Evolutionary conservation across 2,329 filamentous ascomycete genomes (phyloP).

Genomic region (Cercospora sesami): DNA sequence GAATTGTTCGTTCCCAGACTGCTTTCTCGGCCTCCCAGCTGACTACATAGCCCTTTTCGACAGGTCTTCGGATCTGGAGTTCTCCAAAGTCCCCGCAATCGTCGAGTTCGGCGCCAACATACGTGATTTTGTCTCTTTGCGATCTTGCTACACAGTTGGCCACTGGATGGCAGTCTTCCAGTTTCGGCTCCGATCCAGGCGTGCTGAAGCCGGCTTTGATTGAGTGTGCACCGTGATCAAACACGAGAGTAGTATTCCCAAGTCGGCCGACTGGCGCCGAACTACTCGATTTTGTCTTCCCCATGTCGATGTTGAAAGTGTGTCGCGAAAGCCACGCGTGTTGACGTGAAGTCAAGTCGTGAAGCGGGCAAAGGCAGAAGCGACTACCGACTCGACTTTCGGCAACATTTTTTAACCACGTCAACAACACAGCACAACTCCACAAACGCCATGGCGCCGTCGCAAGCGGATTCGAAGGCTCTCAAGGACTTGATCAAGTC

Average conservation of each 20-base stretch:
- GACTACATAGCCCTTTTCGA: slow-evolving; percentile 92
- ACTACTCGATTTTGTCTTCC: slow-evolving; percentile 10
- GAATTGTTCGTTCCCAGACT: slow-evolving; percentile 89
- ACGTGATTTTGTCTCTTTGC: slow-evolving; percentile 74
- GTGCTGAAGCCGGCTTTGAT: slow-evolving; percentile 81
- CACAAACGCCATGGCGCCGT: slow-evolving; percentile 30
- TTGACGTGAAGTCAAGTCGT: slow-evolving; percentile 12
- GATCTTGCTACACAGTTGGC: slow-evolving; percentile 84
- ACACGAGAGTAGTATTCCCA: slow-evolving; percentile 64
- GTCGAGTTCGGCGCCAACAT: slow-evolving; percentile 75
- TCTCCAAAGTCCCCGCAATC: slow-evolving; percentile 87
- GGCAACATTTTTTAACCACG: neutral
- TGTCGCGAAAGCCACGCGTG: slow-evolving; percentile 13
- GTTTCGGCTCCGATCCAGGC: slow-evolving; percentile 33
- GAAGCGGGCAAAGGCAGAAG: neutral
- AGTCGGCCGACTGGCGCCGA: slow-evolving; percentile 22
- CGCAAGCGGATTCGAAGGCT: slow-evolving; percentile 28
- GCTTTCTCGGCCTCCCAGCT: slow-evolving; percentile 96
- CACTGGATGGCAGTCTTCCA: slow-evolving; percentile 64
- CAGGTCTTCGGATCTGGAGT: slow-evolving; percentile 78
- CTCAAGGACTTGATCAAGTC: slow-evolving; percentile 36
- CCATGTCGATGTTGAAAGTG: slow-evolving; percentile 9
- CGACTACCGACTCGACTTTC: neutral
- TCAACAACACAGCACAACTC: neutral
- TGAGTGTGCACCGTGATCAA: slow-evolving; percentile 91